Evolutionary conservation across 805 yeast species (phyloP).

Genomic region (Cyberlindnera euphorbiiphila): DNA sequence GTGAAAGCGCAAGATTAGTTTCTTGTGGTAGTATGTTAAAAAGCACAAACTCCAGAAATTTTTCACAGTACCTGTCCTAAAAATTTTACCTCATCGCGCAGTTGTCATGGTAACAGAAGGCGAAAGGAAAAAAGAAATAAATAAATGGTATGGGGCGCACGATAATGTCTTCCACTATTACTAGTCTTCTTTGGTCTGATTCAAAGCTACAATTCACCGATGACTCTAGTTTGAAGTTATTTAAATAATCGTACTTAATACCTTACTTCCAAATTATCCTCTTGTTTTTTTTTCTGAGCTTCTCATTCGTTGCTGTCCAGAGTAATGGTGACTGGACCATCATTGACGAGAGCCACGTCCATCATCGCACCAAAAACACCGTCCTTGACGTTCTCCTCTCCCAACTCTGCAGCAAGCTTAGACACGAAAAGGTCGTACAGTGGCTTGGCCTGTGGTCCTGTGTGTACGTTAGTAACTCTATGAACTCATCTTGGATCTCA

Average conservation of each 20-base stretch:
- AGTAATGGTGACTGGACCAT: conserved; percentile 89
- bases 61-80: conserved; percentile 12
- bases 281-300: background rate
- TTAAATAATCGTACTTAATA: too few species aligned
- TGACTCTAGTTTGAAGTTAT: too few species aligned
- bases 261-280: background rate
- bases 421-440: conserved; percentile 47
- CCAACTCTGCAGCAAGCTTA: conserved; percentile 47
- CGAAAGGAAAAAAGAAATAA: conserved; percentile 5
- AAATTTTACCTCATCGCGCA: conserved; percentile 21
- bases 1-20: too few species aligned
- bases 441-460: conserved; percentile 52
- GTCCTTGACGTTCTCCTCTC: conserved; percentile 67
- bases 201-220: too few species aligned
- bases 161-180: too few species aligned
- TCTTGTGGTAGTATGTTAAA: too few species aligned
- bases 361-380: conserved; percentile 97
- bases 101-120: conserved; percentile 14
- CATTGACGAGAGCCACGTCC: conserved; percentile 86
- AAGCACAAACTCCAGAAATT: conserved; percentile 13
- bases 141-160: conserved; percentile 2
- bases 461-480: conserved; percentile 50
- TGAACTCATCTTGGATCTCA: conserved; percentile 34
- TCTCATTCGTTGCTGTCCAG: conserved; percentile 53
- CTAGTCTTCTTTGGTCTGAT: too few species aligned